Evolutionary conservation across 306 rosid genomes (phyloP).

Genomic region (Fragaria nilgerrensis): DNA sequence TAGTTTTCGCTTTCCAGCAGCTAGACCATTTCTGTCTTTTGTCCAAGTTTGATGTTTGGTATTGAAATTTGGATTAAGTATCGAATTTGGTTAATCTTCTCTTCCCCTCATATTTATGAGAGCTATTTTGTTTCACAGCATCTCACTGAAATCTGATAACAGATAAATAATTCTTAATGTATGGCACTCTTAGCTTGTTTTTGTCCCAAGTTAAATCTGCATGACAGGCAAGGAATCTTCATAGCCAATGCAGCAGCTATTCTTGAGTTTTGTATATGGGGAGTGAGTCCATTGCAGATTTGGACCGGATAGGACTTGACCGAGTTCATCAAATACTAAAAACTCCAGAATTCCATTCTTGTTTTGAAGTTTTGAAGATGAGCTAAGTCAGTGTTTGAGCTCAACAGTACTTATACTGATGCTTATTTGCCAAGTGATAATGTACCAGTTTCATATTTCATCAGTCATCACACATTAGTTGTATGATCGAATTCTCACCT

Average conservation of each 20-base stretch:
- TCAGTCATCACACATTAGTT: no score
- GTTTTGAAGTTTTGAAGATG: neutral
- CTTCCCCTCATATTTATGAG: neutral
- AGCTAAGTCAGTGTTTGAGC: neutral
- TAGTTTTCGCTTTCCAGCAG: neutral
- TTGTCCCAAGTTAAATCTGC: neutral
- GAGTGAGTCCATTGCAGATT: neutral
- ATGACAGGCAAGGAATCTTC: neutral
- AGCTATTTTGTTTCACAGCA: neutral
- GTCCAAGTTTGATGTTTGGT: neutral
- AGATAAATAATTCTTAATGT: no score
- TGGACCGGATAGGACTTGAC: neutral
- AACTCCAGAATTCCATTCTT: neutral
- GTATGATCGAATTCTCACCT: no score
- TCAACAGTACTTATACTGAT: neutral
- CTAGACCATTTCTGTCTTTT: neutral
- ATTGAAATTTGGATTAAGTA: neutral
- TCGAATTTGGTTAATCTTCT: neutral
- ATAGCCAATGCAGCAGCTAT: neutral
- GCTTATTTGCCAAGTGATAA: no score
- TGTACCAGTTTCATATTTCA: neutral
- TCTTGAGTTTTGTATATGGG: neutral
- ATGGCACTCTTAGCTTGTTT: no score
- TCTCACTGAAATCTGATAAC: neutral
- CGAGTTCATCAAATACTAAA: neutral